Evolutionary conservation across 2,329 filamentous ascomycete species (phyloP).

Genomic region (Pseudopyricularia javanii): DNA sequence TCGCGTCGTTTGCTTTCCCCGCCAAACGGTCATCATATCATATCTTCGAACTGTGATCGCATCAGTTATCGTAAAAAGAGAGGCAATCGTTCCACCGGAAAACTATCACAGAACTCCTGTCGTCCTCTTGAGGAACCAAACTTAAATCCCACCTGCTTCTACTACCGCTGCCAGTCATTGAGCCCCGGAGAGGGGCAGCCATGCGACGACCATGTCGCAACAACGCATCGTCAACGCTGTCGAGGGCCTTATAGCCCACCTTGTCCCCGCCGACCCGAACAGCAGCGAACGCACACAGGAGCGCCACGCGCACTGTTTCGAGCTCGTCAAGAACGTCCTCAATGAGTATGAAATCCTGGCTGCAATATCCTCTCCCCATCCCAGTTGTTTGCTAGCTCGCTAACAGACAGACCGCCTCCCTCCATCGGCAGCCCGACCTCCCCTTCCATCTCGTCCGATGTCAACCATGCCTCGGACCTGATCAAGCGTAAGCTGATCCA

Average conservation of each 20-base stretch:
- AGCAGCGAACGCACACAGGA: conserved; percentile 56
- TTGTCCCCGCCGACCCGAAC: conserved; percentile 53
- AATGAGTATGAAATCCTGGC: conserved; percentile 28
- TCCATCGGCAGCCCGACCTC: conserved; percentile 22
- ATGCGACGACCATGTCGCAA: conserved; percentile 32
- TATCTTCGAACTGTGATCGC: neutral
- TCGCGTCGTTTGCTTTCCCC: neutral
- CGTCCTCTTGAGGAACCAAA: neutral
- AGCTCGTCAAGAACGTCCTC: conserved; percentile 36
- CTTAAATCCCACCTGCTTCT: neutral
- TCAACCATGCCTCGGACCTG: conserved; percentile 84
- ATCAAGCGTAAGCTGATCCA: conserved; percentile 82
- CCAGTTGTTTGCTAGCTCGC: conserved; percentile 3
- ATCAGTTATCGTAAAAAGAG: neutral
- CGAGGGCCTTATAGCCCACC: conserved; percentile 62
- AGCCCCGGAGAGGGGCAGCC: neutral
- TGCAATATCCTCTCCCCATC: neutral
- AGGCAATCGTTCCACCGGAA: neutral
- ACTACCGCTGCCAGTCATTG: neutral
- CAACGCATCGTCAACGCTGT: conserved; percentile 68
- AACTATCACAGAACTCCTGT: neutral
- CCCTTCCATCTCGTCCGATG: conserved; percentile 50
- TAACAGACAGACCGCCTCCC: neutral
- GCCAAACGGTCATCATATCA: neutral
- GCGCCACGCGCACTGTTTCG: conserved; percentile 51